These are phyloP conservation scores for Sporothrix schenckii DNA, from an alignment of 2,329 filamentous ascomycete genomes.

Conservation along the genomic window DNA sequence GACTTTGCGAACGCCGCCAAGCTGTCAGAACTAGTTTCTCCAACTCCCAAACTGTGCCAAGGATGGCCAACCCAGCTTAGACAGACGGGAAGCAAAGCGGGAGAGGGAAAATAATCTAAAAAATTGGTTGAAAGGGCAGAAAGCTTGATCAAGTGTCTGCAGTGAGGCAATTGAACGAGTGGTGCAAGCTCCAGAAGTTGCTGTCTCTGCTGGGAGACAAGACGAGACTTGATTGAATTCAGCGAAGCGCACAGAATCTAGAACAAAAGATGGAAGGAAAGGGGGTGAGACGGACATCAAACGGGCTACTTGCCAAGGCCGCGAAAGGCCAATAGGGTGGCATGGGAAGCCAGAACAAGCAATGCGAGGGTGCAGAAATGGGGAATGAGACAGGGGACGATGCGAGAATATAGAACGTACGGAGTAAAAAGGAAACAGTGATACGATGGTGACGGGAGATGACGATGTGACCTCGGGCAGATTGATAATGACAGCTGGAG, in stretches of 20 bases:
- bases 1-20: background rate
- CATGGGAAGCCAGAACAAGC: slow-evolving; percentile 18
- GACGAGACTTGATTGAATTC: background rate
- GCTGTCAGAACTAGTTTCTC: background rate
- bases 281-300: slow-evolving; percentile 27
- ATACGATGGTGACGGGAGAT: slow-evolving; percentile 7
- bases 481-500: background rate
- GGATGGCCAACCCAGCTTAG: slow-evolving; percentile 31
- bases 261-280: background rate
- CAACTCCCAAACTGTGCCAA: slow-evolving; percentile 21
- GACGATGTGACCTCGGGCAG: background rate
- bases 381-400: background rate
- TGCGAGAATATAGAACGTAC: background rate
- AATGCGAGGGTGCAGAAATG: slow-evolving; percentile 21
- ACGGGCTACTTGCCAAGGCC: slow-evolving; percentile 14
- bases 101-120: slow-evolving; percentile 4
- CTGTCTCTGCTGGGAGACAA: background rate
- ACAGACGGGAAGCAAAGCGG: background rate
- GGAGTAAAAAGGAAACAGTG: background rate
- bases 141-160: background rate
- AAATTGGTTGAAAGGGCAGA: slow-evolving; percentile 25
- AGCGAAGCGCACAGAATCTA: background rate
- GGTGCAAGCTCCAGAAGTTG: background rate
- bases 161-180: slow-evolving; percentile 3
- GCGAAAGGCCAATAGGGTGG: slow-evolving; percentile 8